Evolutionary conservation across 1,284 basidiomycete species (phyloP), one percentile per base, ranked within the genome.

Genomic region (Coniophora puteana): DNA sequence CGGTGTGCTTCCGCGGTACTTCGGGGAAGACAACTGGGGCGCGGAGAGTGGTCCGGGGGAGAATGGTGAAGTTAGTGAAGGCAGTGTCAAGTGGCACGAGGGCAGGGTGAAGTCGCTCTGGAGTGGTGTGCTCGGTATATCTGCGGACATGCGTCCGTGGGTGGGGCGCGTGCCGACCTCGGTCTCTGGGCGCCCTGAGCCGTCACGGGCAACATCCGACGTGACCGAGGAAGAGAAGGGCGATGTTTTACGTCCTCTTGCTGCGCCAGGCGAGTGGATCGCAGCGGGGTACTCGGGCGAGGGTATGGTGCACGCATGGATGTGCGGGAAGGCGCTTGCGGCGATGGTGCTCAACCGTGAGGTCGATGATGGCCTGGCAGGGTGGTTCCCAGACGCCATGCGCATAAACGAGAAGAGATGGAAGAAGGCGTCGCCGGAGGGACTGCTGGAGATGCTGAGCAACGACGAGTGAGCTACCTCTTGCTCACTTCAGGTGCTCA

Each of bases 71-170:
- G 45, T 28, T 0, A 45, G 49, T 13, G 44, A 36, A 12, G 40
- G 36, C 7, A 50, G 24, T 3, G 41, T n/a, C 1, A 18, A 32
- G 18, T 74, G 69, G 71, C 49, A 40, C 17, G 24, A 46, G 20
- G 72, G 72, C 13, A 54, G 71, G 10, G 61, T 73, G 27, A 69
- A 72, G 54, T 63, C 63, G 16, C 56, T 64, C 30, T 79, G 76
- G 76, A 69, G 71, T 25, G 76, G 76, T 1, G 62, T 78, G 12
- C 61, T 79, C 36, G 75, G 74, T 2, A 60, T 72, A 36, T 74
- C 72, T 2, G 61, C 56, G 10, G 72, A 74, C 47, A 23, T 57
- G 30, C 53, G 58, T 40, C 71, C 72, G 0, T 74, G 71, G 72
- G 71, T 73, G 14, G 72, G 72, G 21, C 63, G 72, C 16, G 42